These are phyloP conservation scores for Kokia cookei DNA, from an alignment of 441 rosid species.

Conservation along the genomic window DNA sequence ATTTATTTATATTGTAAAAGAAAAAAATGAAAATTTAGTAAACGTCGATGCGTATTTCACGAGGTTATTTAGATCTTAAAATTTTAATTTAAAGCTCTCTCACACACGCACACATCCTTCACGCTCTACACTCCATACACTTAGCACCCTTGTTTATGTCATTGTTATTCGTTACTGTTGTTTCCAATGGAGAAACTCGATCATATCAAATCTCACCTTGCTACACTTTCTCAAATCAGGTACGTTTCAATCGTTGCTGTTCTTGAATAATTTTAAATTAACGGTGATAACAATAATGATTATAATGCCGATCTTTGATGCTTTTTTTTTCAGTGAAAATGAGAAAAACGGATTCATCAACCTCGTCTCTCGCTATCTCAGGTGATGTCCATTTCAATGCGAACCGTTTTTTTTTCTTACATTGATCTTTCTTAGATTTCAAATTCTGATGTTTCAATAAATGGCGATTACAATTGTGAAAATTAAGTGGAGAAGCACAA, in stretches of 20 bases:
- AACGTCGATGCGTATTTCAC: neutral
- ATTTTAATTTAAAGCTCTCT: neutral
- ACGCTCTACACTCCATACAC: neutral
- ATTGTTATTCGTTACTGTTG: neutral
- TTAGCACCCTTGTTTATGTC: neutral
- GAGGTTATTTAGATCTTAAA: neutral
- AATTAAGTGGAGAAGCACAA: conserved; percentile 76
- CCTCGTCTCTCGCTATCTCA: conserved; percentile 78
- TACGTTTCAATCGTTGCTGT: conserved; percentile 2
- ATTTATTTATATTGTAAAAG: neutral
- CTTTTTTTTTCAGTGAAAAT: conserved; percentile 42
- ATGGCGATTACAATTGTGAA: neutral
- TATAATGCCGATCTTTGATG: neutral
- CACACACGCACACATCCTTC: neutral
- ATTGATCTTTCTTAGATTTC: neutral
- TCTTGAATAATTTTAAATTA: neutral
- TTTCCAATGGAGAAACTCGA: conserved; percentile 47
- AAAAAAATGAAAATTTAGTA: neutral
- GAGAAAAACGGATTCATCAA: conserved; percentile 83
- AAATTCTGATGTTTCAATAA: neutral
- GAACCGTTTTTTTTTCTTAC: neutral
- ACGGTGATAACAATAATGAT: neutral
- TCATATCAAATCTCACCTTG: conserved; percentile 53
- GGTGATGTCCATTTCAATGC: conserved; percentile 27
- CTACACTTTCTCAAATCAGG: conserved; percentile 78